A percentile compares a stretch with the other conserved stretches of the same genome.
Evolutionary conservation across 345 rosid genomes (phyloP).

Genomic region (Citrus inodora): DNA sequence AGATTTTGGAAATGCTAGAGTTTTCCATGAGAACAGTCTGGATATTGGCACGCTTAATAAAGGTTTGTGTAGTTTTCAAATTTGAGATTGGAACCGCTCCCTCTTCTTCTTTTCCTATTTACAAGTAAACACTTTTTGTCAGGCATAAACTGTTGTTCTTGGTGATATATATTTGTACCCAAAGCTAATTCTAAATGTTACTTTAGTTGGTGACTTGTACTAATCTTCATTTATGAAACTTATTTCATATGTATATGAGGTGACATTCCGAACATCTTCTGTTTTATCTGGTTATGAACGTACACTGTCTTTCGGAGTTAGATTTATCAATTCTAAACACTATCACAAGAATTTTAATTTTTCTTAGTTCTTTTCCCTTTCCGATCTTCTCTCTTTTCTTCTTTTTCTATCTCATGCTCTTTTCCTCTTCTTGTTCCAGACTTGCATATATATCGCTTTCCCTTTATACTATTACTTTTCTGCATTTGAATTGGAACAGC

Average conservation of each 20-base stretch:
- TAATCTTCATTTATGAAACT: neutral
- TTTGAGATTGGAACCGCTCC: neutral
- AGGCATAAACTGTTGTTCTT: neutral
- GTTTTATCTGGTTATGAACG: neutral
- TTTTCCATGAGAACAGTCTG: constrained; percentile 44
- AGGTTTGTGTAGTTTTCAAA: constrained; percentile 44
- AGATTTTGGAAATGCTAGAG: constrained; percentile 53
- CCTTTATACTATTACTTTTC: neutral
- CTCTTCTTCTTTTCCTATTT: neutral
- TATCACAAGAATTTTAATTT: too few species aligned
- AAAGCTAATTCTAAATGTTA: neutral
- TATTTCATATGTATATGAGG: too few species aligned
- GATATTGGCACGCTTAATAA: constrained; percentile 51
- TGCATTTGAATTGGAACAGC: neutral
- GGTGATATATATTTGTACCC: neutral
- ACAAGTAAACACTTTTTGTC: neutral
- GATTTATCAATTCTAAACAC: neutral
- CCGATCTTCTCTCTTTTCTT: neutral
- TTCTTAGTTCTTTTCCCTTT: neutral
- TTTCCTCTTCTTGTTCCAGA: neutral
- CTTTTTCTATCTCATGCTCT: neutral
- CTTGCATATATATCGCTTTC: neutral
- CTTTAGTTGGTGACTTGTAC: neutral
- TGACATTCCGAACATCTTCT: neutral
- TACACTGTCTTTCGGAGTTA: neutral